Base-by-base conservation (phyloP, 192 early-diverging fungal species). In the Rhizophagus clarus region DNA sequence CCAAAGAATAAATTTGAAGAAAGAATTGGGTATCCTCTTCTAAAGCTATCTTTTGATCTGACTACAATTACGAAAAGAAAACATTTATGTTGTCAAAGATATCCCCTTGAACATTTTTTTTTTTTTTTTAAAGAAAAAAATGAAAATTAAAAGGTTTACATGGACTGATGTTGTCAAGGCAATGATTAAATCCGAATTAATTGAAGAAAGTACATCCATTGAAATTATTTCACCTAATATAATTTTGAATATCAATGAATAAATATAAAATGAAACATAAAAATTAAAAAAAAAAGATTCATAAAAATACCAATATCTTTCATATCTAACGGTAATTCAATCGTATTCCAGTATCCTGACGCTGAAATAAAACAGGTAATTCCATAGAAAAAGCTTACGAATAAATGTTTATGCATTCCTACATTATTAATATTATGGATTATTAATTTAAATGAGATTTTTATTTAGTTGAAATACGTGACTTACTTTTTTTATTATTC, bases 161-260 rank as follows among this genome's bases (percentile, higher is more conserved):
- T 79, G 28, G 24, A 61, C 68, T 56, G 32, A 32, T 32, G 68
- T 71, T 40, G 77, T 79, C 26, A 79, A 70, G 11, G 68, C 40
- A 32, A 79, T 22, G 15, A 71, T 24, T 37, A 79, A 26, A 47
- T 47, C 26, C 32, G 77, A 62, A 37, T 51, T 17, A 60, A 56
- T 29, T 3, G 66, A 67, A 31, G 61, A 60, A 71, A 79, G 71
- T 32, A 47, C 32, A 34, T 68, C 51, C 17, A 79, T 70, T 24
- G 77, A 79, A 32, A 79, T 40, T 29, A 79, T 79, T 71, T 79
- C 77, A 7, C 76, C 76, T 78, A 77, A 49, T 29, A 64, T 61
- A 64, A 67, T 77, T 45, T 31, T 14, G 12, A 9, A 49, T 34
- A n/a, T 9, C 40, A 68, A 64, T 67, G 12, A 20, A 67, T 4